Conservation (phyloP, 371 early-diverging fungal genomes). For the Furculomyces boomerangus region DNA sequence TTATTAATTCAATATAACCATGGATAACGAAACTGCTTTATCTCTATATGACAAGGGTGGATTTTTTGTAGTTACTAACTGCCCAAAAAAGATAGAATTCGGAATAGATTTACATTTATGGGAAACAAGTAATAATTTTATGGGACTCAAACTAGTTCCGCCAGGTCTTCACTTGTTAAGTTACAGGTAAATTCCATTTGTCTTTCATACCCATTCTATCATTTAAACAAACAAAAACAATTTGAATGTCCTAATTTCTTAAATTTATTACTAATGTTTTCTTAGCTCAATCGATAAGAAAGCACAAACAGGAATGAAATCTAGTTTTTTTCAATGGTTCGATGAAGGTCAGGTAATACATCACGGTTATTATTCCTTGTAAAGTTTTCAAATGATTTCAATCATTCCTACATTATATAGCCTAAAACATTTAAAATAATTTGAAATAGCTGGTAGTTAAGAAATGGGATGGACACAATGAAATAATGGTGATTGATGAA, state of each 20-base stretch:
- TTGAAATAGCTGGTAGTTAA: too few species aligned
- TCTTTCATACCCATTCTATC: neutral
- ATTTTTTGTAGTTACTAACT: constrained; percentile 56
- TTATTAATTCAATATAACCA: too few species aligned
- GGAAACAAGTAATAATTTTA: constrained; percentile 78
- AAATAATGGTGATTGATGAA: too few species aligned
- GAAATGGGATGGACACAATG: too few species aligned
- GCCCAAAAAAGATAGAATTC: constrained; percentile 66
- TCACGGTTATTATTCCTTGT: constrained; percentile 1
- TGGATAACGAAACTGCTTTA: constrained; percentile 63
- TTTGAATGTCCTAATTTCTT: too few species aligned
- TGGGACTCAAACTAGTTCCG: constrained; percentile 83
- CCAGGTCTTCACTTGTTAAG: constrained; percentile 86
- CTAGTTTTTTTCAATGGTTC: constrained; percentile 60
- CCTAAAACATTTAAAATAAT: too few species aligned
- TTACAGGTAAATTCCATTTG: constrained; percentile 36
- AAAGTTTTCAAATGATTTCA: too few species aligned
- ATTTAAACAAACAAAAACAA: neutral
- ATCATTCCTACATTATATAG: too few species aligned
- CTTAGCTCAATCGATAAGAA: constrained; percentile 30
- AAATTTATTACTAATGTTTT: neutral
- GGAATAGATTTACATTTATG: constrained; percentile 85
- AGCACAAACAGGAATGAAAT: constrained; percentile 38
- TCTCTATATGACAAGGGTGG: constrained; percentile 58
- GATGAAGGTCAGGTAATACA: constrained; percentile 36